phyloP scores from a whole-genome alignment of 2,329 filamentous ascomycete species.

The Fusarium mangiferae region DNA sequence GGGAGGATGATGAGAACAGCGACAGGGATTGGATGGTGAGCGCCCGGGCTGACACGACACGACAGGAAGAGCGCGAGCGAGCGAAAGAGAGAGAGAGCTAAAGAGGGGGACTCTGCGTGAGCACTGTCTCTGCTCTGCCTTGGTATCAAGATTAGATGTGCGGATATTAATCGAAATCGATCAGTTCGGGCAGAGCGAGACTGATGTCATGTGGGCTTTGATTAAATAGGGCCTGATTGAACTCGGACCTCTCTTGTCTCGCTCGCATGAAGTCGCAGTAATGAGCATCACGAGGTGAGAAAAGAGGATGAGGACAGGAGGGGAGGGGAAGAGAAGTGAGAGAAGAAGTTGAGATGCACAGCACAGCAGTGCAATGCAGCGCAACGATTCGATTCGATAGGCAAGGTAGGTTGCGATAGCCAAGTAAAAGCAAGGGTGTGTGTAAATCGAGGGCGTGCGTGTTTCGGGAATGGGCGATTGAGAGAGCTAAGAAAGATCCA shows the following conservation, averaged over 20 bases:
- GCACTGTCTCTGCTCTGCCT: conserved; percentile 26
- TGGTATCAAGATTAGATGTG: conserved; percentile 20
- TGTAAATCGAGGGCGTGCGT: conserved; percentile 17
- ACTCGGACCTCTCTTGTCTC: background rate
- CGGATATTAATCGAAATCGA: conserved; percentile 4
- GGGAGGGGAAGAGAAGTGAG: conserved; percentile 7
- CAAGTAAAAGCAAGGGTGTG: conserved; percentile 9
- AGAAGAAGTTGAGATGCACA: background rate
- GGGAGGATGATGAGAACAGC: conserved; percentile 41
- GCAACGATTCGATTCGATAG: conserved; percentile 3
- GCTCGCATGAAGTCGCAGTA: background rate
- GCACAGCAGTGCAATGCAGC: background rate
- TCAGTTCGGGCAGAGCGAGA: conserved; percentile 24
- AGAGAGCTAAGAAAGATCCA: conserved; percentile 15
- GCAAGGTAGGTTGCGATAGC: conserved; percentile 14
- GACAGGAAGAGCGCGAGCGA: conserved; percentile 8
- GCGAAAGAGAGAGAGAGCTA: background rate
- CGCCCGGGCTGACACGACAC: conserved; percentile 48
- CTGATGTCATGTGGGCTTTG: conserved; percentile 21
- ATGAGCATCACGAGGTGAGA: background rate
- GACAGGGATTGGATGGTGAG: conserved; percentile 47
- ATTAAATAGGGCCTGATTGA: background rate
- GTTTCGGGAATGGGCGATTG: conserved; percentile 35
- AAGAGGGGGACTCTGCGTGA: conserved; percentile 17
- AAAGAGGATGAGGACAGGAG: background rate